Base-by-base conservation (phyloP, 352 stramenopile species). In the Pythium inflatum region DNA sequence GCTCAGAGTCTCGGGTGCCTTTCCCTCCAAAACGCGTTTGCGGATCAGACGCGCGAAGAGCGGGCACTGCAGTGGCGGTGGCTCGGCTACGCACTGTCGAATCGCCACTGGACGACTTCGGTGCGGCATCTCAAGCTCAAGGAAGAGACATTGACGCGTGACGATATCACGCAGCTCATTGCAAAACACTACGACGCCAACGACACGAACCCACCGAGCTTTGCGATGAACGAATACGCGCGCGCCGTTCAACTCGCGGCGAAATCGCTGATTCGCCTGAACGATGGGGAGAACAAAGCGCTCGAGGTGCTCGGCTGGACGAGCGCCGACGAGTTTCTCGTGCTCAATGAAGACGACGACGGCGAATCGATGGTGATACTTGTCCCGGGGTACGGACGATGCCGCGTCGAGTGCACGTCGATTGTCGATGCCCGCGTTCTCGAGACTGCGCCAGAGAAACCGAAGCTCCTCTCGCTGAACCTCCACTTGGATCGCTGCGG, bases 311-410 rank as follows among this genome's bases (percentile, higher is more conserved):
- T 66, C 14, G 59, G 31, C 0, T 58, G 34, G 16, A 59, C 59
- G 0, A 8, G n/a, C 4, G 22, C 24, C 0, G n/a, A 66, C 45
- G 59, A 66, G 45, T 65, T 65, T 24, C 43, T 55, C 9, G 46
- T 57, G 6, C n/a, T 65, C 16, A 22, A 50, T 7, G 34, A 66
- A 14, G 31, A 49, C 0, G 31, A 46, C 2, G 46, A 58, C n/a
- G 31, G 34, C 14, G 59, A 57, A 24, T 58, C 31, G 48, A 58
- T 66, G 22, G 1, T 33, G 1, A 22, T 59, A 2, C 45, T 66
- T 28, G 25, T 66, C 3, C 46, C 59, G 0, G 59, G 59, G 1
- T 66, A 50, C 20, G 59, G 59, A 13, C 59, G 59, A n/a, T 66
- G 59, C 22, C 34, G 22, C 7, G 45, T 58, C 3, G 11, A 50